phyloP scores from a whole-genome alignment of 2,329 filamentous ascomycete species.

The Bimuria novae-zelandiae region DNA sequence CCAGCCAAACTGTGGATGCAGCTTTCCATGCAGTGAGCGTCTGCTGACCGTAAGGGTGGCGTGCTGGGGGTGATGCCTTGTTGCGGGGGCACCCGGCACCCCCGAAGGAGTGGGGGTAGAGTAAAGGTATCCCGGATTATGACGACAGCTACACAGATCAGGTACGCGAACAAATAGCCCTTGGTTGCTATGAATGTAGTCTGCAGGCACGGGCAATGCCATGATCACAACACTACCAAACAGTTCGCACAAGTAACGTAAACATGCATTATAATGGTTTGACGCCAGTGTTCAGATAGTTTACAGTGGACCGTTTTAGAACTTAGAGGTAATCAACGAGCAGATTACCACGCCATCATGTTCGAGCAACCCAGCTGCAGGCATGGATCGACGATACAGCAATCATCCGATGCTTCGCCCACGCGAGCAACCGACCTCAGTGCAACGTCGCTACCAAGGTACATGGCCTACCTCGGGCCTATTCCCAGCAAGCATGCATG shows the following conservation, averaged over 20 bases:
- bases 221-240: too few species aligned
- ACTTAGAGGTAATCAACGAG: neutral
- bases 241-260: too few species aligned
- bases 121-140: neutral
- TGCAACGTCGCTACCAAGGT: constrained; percentile 3
- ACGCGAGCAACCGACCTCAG: neutral
- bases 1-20: constrained; percentile 4
- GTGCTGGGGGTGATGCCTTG: neutral
- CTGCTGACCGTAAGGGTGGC: neutral
- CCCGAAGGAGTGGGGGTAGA: neutral
- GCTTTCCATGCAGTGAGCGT: constrained; percentile 3
- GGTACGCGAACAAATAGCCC: neutral
- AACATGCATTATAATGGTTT: neutral
- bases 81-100: neutral
- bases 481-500: too few species aligned
- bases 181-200: neutral
- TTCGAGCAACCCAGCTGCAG: neutral
- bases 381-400: constrained; percentile 2
- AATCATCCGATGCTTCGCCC: constrained; percentile 1
- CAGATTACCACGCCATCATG: neutral
- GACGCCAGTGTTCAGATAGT: too few species aligned
- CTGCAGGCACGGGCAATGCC: neutral
- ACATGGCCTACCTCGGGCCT: too few species aligned
- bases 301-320: neutral
- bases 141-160: neutral